Evolutionary conservation across 306 rosid species (phyloP).

Genomic region (Sicyos baderoa): DNA sequence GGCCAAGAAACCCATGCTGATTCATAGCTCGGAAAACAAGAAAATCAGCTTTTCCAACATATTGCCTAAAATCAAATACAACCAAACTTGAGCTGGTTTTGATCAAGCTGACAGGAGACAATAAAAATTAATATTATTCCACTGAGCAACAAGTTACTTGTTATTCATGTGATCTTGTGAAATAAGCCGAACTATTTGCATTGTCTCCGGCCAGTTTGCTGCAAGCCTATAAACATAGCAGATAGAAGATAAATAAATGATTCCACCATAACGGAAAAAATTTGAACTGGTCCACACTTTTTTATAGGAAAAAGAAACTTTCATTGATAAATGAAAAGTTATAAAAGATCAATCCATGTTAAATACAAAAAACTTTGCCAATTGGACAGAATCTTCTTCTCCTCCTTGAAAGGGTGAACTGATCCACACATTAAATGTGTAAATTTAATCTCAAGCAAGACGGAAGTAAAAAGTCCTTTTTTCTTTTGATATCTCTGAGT

Average conservation of each 20-base stretch:
- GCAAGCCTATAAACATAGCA: conserved; percentile 57
- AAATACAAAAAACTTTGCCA: too few species aligned
- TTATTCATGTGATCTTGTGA: conserved; percentile 98
- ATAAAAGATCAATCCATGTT: too few species aligned
- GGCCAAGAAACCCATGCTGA: conserved; percentile 87
- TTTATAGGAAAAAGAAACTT: too few species aligned
- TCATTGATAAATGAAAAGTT: too few species aligned
- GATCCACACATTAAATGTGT: neutral
- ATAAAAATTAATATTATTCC: neutral
- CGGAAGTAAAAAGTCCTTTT: neutral
- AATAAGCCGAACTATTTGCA: conserved; percentile 92
- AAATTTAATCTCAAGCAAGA: neutral
- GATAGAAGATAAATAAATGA: conserved; percentile 15
- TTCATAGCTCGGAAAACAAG: conserved; percentile 90
- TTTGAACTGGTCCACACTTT: neutral
- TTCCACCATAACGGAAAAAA: neutral
- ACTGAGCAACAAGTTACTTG: conserved; percentile 39
- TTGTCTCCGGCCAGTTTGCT: conserved; percentile 86
- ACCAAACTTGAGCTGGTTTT: conserved; percentile 16
- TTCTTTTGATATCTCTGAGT: too few species aligned
- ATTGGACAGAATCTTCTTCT: too few species aligned
- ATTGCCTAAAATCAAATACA: conserved; percentile 54
- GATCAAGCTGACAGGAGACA: neutral
- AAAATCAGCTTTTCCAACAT: conserved; percentile 92
- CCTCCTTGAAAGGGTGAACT: too few species aligned